Evolutionary conservation across 139 green algal species (phyloP).

Genomic region (Mychonastes homosphaera): DNA sequence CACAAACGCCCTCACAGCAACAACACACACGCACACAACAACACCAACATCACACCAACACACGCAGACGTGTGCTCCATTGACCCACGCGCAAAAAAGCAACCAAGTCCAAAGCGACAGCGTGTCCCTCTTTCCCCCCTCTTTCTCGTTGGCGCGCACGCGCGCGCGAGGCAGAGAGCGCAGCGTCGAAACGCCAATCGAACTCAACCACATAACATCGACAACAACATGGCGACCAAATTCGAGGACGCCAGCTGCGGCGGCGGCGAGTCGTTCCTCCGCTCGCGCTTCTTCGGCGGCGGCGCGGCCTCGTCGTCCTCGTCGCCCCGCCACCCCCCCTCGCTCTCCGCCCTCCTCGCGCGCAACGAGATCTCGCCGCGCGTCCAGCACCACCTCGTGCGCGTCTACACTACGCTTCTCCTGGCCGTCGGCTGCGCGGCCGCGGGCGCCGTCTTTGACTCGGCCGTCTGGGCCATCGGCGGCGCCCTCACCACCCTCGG

Average conservation of each 20-base stretch:
- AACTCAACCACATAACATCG: too few relatives aligned
- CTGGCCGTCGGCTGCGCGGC: conserved; percentile 25
- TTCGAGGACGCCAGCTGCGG: not conserved
- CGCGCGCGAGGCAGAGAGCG: too few relatives aligned
- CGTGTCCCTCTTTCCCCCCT: too few relatives aligned
- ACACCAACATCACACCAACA: too few relatives aligned
- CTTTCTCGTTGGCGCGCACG: too few relatives aligned
- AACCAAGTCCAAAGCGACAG: too few relatives aligned
- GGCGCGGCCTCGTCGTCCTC: not conserved
- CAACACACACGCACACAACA: too few relatives aligned
- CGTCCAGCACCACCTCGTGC: not conserved
- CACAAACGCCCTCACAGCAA: too few relatives aligned
- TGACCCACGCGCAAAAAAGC: too few relatives aligned
- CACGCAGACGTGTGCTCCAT: too few relatives aligned
- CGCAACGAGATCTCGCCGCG: not conserved
- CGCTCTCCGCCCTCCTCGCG: not conserved
- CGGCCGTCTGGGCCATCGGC: conserved; percentile 17
- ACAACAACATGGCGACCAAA: too few relatives aligned
- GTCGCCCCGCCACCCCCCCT: not conserved
- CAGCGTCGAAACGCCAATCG: too few relatives aligned
- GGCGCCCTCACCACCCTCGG: conserved; percentile 29
- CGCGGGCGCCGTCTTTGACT: conserved; percentile 21
- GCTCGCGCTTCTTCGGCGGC: not conserved
- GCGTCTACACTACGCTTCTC: conserved; percentile 55
- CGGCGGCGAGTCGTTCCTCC: not conserved